Percentiles rank a stretch among this genome's conserved stretches.
phyloP scores from a whole-genome alignment of 495 filamentous ascomycete species.

The Hypoxylon cercidicola region DNA sequence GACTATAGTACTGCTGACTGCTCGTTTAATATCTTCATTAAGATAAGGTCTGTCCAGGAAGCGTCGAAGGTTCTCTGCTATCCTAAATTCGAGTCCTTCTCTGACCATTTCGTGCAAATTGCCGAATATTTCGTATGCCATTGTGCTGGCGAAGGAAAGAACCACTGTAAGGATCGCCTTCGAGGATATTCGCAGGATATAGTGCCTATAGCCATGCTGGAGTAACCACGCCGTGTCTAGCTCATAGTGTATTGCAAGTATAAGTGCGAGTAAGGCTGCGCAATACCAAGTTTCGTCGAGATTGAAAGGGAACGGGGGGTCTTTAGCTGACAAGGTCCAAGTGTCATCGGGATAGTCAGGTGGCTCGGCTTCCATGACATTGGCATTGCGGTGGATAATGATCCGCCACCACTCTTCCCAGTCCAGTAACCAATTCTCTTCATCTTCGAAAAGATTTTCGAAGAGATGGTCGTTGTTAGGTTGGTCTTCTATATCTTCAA shows the following conservation, averaged over 20 bases:
- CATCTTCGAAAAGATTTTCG: neutral
- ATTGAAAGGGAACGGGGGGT: conserved; percentile 36
- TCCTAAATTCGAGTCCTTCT: neutral
- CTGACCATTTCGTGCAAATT: conserved; percentile 9
- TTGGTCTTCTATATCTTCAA: neutral
- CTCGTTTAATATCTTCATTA: conserved; percentile 4
- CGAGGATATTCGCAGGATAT: conserved; percentile 20
- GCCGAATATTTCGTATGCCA: conserved; percentile 32
- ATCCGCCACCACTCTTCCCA: conserved; percentile 35
- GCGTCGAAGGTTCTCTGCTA: conserved; percentile 13
- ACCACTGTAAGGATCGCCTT: conserved; percentile 24
- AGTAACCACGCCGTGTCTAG: conserved; percentile 28
- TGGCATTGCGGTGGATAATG: conserved; percentile 30
- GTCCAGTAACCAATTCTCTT: neutral
- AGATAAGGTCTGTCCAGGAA: conserved; percentile 10
- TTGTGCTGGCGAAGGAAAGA: conserved; percentile 34
- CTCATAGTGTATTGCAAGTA: conserved; percentile 18
- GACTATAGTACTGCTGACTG: neutral
- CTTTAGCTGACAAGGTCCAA: conserved; percentile 6
- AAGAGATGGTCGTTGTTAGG: neutral
- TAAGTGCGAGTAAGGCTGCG: conserved; percentile 9
- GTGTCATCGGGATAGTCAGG: neutral
- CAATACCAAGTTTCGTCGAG: conserved; percentile 31
- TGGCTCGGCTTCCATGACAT: neutral
- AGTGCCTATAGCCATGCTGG: conserved; percentile 13